Percentiles rank a stretch among this genome's conserved stretches.
phyloP scores from a whole-genome alignment of 805 yeast genomes.

The Lipomyces anomalus region DNA sequence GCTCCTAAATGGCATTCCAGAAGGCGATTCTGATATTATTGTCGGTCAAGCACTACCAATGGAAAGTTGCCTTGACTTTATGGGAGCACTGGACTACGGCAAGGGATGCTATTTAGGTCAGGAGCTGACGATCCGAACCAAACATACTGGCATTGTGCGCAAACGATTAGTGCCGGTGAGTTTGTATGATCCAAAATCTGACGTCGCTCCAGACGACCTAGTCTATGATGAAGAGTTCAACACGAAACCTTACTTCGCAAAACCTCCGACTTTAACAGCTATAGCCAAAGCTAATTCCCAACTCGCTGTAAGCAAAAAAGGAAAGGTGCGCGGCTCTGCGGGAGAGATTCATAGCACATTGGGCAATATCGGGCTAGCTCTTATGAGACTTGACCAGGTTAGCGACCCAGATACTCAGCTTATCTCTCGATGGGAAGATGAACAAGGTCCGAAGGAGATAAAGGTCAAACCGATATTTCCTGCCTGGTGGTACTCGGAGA shows the following conservation, averaged over 20 bases:
- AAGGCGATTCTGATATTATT: conserved; percentile 44
- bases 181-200: conserved; percentile 26
- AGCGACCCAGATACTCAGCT: conserved; percentile 35
- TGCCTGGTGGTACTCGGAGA: conserved; percentile 15
- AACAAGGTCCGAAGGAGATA: background rate
- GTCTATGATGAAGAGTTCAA: too few relatives aligned
- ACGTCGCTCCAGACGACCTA: too few relatives aligned
- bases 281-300: too few relatives aligned
- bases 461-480: conserved; percentile 25
- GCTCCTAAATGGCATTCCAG: conserved; percentile 47
- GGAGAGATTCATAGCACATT: background rate
- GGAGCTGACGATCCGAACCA: conserved; percentile 85
- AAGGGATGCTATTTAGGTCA: conserved; percentile 98
- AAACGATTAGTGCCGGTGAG: conserved; percentile 74
- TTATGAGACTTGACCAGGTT: conserved; percentile 47
- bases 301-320: too few relatives aligned
- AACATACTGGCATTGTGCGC: conserved; percentile 73
- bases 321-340: conserved; percentile 1
- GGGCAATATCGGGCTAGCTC: conserved; percentile 56
- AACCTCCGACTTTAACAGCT: too few relatives aligned
- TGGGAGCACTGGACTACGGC: conserved; percentile 74
- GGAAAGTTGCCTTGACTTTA: conserved; percentile 74
- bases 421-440: conserved; percentile 27
- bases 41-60: conserved; percentile 64
- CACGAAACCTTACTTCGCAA: too few relatives aligned